Conservation (phyloP, 345 rosid genomes). For the Hevea brasiliensis region DNA sequence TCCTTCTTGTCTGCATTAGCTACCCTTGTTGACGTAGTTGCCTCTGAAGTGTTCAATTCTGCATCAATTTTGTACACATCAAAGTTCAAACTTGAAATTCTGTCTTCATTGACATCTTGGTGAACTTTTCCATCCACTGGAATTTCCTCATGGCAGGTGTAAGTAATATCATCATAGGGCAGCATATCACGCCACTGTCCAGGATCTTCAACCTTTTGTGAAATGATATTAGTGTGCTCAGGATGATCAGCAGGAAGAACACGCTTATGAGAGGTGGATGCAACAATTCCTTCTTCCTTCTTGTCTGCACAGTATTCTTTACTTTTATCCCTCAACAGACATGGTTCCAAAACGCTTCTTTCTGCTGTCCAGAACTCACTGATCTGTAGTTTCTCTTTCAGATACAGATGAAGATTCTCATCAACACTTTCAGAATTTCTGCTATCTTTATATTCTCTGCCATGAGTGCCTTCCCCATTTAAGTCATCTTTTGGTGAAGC, state of each 20-base stretch:
- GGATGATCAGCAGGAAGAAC: constrained; percentile 4
- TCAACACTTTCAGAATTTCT: background rate
- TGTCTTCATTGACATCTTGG: too few relatives aligned
- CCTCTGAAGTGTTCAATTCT: too few relatives aligned
- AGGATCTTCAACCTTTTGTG: constrained; percentile 2
- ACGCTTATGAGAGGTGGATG: background rate
- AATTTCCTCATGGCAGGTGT: too few relatives aligned
- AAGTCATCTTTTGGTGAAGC: background rate
- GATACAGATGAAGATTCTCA: background rate
- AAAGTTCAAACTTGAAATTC: too few relatives aligned
- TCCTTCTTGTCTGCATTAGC: too few relatives aligned
- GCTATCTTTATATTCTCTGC: constrained; percentile 3
- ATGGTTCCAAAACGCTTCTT: too few relatives aligned
- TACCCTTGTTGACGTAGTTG: too few relatives aligned
- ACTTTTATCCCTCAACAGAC: too few relatives aligned
- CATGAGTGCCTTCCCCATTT: background rate
- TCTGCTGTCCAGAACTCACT: background rate
- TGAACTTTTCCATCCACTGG: too few relatives aligned
- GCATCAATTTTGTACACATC: too few relatives aligned
- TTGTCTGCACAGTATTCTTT: background rate
- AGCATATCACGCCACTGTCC: too few relatives aligned
- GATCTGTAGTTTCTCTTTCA: background rate
- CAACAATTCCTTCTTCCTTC: background rate
- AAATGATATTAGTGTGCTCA: background rate
- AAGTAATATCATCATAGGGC: too few relatives aligned